A percentile compares a stretch with the other conserved stretches of the same genome.
Conservation (phyloP, 495 filamentous ascomycete species). For the Podospora sp. region DNA sequence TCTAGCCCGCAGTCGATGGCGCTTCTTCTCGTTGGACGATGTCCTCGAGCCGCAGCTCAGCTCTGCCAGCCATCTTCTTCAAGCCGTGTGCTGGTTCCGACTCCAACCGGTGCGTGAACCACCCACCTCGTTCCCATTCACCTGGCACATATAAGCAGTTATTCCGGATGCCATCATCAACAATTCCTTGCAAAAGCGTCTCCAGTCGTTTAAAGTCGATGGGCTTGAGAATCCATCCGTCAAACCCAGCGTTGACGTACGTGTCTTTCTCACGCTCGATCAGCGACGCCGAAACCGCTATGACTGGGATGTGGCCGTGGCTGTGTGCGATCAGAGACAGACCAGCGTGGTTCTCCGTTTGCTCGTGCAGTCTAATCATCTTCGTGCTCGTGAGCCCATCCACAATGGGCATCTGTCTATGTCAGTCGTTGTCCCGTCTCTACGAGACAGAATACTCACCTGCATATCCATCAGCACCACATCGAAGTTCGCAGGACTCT, state of each 20-base stretch:
- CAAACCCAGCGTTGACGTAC: slow-evolving; percentile 84
- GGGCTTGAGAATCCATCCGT: slow-evolving; percentile 84
- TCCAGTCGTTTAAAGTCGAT: slow-evolving; percentile 72
- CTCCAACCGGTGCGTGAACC: slow-evolving; percentile 50
- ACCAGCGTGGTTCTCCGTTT: slow-evolving; percentile 37
- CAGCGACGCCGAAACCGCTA: slow-evolving; percentile 88
- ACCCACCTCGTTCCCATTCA: slow-evolving; percentile 73
- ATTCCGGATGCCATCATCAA: slow-evolving; percentile 48
- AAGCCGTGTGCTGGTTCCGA: neutral
- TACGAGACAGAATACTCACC: slow-evolving; percentile 48
- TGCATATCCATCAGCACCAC: slow-evolving; percentile 98
- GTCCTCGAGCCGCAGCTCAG: neutral
- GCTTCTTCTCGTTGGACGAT: neutral
- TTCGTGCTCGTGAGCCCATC: slow-evolving; percentile 83
- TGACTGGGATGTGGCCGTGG: slow-evolving; percentile 72
- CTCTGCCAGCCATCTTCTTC: neutral
- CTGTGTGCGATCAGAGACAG: slow-evolving; percentile 51
- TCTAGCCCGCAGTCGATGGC: neutral
- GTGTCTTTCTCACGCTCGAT: slow-evolving; percentile 67
- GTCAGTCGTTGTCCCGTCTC: neutral
- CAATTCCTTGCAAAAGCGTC: slow-evolving; percentile 62
- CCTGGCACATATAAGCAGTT: slow-evolving; percentile 61
- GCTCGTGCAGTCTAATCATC: slow-evolving; percentile 77
- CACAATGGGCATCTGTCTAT: slow-evolving; percentile 82
- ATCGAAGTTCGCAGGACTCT: slow-evolving; percentile 65